phyloP scores from a whole-genome alignment of 495 filamentous ascomycete species.

The Podospora sp. region DNA sequence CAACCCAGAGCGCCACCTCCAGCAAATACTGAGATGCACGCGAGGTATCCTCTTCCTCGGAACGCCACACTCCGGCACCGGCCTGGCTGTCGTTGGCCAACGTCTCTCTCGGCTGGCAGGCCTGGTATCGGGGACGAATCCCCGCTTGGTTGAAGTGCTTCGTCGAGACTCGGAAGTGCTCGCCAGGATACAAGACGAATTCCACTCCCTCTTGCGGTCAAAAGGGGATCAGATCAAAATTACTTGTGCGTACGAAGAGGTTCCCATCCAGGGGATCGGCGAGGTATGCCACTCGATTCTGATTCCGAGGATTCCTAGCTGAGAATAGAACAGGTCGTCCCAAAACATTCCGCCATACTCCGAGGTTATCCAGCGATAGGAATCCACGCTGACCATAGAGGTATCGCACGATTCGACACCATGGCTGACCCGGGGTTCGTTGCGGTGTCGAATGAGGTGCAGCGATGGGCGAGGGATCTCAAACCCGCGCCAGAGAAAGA shows the following conservation, averaged over 20 bases:
- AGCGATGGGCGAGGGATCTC: slow-evolving; percentile 1
- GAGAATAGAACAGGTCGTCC: not conserved
- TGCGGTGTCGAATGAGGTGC: not conserved
- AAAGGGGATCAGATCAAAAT: not conserved
- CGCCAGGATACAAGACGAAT: not conserved
- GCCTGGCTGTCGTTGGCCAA: not conserved
- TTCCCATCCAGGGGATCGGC: not conserved
- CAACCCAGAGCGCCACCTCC: not conserved
- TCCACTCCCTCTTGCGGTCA: not conserved
- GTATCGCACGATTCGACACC: not conserved
- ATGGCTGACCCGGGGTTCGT: not conserved
- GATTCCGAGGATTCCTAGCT: not conserved
- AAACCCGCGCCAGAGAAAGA: not conserved
- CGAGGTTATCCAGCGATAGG: slow-evolving; percentile 1
- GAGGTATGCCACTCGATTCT: not conserved
- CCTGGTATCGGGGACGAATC: not conserved
- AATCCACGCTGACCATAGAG: slow-evolving; percentile 5
- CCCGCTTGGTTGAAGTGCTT: not conserved
- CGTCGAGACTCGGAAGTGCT: slow-evolving; percentile 5
- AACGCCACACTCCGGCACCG: not conserved
- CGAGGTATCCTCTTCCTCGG: slow-evolving; percentile 10
- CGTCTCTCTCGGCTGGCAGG: not conserved
- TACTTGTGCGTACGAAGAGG: slow-evolving; percentile 4
- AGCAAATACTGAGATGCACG: not conserved
- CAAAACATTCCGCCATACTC: not conserved